Evolutionary conservation across 202 grass and related monocot species (phyloP).

Genomic region (Zizania palustris): DNA sequence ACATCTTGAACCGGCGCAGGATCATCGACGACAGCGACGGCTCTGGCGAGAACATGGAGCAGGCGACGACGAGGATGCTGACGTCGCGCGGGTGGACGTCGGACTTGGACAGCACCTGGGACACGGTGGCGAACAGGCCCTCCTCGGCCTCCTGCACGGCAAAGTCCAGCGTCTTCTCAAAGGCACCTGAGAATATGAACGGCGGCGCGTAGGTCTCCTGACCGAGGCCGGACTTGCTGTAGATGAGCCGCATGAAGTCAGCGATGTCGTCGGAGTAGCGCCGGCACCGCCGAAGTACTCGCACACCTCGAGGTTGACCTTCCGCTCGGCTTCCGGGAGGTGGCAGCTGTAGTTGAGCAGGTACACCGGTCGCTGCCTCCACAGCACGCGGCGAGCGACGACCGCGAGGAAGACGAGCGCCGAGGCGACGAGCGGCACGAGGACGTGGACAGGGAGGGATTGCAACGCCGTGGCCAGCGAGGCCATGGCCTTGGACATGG

Average conservation of each 20-base stretch:
- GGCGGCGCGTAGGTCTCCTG: constrained; percentile 74
- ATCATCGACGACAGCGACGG: constrained; percentile 66
- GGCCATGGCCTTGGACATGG: neutral
- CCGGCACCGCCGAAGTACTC: constrained; percentile 66
- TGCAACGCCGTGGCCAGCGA: constrained; percentile 12
- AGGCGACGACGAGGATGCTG: constrained; percentile 54
- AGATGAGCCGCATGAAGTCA: constrained; percentile 72
- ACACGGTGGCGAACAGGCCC: constrained; percentile 52
- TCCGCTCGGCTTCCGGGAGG: constrained; percentile 55
- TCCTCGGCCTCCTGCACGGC: constrained; percentile 51
- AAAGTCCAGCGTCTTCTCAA: constrained; percentile 49
- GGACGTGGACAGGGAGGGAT: constrained; percentile 16
- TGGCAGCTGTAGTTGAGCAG: constrained; percentile 77
- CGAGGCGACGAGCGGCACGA: constrained; percentile 21
- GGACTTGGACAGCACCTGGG: constrained; percentile 53
- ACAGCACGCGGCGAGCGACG: constrained; percentile 37
- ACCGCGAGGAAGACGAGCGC: constrained; percentile 31
- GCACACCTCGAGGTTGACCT: constrained; percentile 63
- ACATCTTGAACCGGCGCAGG: constrained; percentile 43
- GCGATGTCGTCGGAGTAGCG: constrained; percentile 46
- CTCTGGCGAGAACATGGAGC: constrained; percentile 62
- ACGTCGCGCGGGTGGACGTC: constrained; percentile 44
- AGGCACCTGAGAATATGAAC: constrained; percentile 60
- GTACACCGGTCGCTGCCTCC: constrained; percentile 50
- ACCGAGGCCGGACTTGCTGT: constrained; percentile 74